These are phyloP conservation scores for Penicillium robsamsonii DNA, from an alignment of 495 filamentous ascomycete species.

Conservation along the genomic window DNA sequence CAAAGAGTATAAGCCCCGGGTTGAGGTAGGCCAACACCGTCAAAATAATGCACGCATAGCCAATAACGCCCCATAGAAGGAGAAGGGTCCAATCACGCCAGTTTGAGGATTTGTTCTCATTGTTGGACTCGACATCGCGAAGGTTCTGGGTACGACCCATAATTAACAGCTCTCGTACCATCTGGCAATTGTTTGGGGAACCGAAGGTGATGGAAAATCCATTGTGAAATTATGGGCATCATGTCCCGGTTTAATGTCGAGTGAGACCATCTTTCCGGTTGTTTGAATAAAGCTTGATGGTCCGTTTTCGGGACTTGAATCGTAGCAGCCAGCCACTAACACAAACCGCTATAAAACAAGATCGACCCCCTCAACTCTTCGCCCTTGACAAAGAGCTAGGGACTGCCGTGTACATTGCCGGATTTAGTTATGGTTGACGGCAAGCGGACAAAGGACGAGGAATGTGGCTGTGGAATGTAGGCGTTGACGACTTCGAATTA, in stretches of 20 bases:
- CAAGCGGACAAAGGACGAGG: constrained; percentile 10
- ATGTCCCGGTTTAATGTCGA: constrained; percentile 17
- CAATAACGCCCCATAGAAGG: constrained; percentile 25
- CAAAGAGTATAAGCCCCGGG: constrained; percentile 23
- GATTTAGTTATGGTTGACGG: constrained; percentile 5
- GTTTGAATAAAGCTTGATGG: constrained; percentile 1
- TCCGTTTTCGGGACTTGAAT: constrained; percentile 21
- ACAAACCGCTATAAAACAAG: constrained; percentile 11
- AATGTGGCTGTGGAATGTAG: constrained; percentile 17
- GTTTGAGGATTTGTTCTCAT: constrained; percentile 7
- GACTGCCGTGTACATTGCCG: constrained; percentile 6
- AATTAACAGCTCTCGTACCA: constrained; percentile 13
- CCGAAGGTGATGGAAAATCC: neutral
- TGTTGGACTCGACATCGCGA: constrained; percentile 24
- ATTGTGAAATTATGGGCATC: neutral
- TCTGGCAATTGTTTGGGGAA: neutral
- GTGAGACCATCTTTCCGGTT: constrained; percentile 4
- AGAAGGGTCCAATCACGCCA: constrained; percentile 27
- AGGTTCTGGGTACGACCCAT: constrained; percentile 22
- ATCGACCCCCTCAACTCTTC: constrained; percentile 5
- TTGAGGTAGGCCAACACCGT: constrained; percentile 23
- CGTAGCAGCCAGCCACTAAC: neutral
- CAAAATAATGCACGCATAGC: constrained; percentile 30
- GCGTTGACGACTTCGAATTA: neutral
- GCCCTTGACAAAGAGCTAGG: neutral